Base-by-base conservation (phyloP, 768 basidiomycete species). In the Boletus rubroflammeus region DNA sequence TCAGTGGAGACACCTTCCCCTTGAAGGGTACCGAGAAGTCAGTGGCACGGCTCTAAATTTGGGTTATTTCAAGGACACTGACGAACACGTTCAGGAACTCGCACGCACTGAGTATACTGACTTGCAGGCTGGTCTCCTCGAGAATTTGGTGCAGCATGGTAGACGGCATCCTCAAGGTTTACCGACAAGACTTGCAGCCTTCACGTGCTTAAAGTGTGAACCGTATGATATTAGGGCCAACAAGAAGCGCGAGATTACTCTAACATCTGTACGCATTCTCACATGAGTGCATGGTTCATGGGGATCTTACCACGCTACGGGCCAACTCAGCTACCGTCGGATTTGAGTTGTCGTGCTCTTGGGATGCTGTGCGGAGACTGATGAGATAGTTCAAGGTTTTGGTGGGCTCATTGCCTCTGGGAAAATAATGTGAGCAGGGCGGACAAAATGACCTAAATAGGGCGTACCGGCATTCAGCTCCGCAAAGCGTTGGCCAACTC, bases 401-500 rank as follows among this genome's bases (percentile, higher is more conserved):
- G 64, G 63, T 28, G 66, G 51, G 19, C 48, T 50, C 68, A 72
- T 72, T 28, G 70, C 66, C 57, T 70, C 69, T 72, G 65, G 39
- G 51, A 50, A 43, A 53, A 53, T n/a, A 19, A 11, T 3, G 8
- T 56, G 29, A 54, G 36, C 28, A 32, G 17, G 21, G 32, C 6
- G 6, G 21, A 35, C 34, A 25, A 14, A 6, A 39, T 29, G 10
- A 2, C 5, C 4, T 32, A 28, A 36, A 19, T 21, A 26, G 32
- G 15, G 77, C 89, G 55, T 60, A 93, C 94, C 94, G 50, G 92
- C 92, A 64, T 93, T 96, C 57, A 88, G 74, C 68, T 96, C 94
- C 42, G 93, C 92, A 67, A 96, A 97, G 43, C 94, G 81, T 28
- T 92, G 86, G 6, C 93, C 93, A 15, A 96, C 88, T 47, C 94